Evolutionary conservation across 768 basidiomycete species (phyloP).

Genomic region (Glaciozyma antarctica): DNA sequence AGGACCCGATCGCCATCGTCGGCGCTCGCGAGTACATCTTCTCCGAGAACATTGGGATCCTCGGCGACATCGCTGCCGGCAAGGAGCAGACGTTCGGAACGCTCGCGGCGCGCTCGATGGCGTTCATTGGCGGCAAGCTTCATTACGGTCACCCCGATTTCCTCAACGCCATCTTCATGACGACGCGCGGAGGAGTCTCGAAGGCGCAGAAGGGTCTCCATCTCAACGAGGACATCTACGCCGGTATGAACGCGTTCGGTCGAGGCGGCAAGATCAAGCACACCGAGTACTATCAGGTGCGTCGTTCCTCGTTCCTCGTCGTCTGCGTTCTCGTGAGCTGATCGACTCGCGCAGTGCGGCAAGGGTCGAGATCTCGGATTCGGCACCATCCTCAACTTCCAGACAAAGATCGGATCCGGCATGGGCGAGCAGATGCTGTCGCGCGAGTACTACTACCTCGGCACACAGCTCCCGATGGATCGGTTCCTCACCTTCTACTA

Average conservation of each 20-base stretch:
- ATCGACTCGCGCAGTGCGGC: constrained; percentile 50
- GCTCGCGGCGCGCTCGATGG: constrained; percentile 84
- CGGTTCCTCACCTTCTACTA: constrained; percentile 99
- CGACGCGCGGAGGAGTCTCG: constrained; percentile 91
- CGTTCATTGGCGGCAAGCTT: constrained; percentile 95
- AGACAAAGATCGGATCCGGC: constrained; percentile 99
- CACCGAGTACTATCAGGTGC: constrained; percentile 88
- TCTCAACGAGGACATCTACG: constrained; percentile 98
- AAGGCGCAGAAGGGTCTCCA: constrained; percentile 99
- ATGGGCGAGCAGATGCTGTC: constrained; percentile 99
- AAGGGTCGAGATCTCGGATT: constrained; percentile 98
- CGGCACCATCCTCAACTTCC: constrained; percentile 98
- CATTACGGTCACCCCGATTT: constrained; percentile 99
- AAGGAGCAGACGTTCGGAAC: constrained; percentile 99
- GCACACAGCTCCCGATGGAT: constrained; percentile 94
- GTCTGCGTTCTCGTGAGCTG: background rate
- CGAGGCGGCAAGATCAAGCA: constrained; percentile 97
- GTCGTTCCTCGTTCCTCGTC: background rate
- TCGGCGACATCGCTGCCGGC: constrained; percentile 95
- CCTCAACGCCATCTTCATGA: constrained; percentile 95
- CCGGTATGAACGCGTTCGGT: constrained; percentile 96
- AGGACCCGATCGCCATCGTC: constrained; percentile 91
- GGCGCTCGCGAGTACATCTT: constrained; percentile 99
- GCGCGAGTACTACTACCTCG: constrained; percentile 96
- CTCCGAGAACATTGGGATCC: constrained; percentile 98